These are phyloP conservation scores for Nitzschia sp. DNA, from an alignment of 108 stramenopile genomes.

Conservation along the genomic window DNA sequence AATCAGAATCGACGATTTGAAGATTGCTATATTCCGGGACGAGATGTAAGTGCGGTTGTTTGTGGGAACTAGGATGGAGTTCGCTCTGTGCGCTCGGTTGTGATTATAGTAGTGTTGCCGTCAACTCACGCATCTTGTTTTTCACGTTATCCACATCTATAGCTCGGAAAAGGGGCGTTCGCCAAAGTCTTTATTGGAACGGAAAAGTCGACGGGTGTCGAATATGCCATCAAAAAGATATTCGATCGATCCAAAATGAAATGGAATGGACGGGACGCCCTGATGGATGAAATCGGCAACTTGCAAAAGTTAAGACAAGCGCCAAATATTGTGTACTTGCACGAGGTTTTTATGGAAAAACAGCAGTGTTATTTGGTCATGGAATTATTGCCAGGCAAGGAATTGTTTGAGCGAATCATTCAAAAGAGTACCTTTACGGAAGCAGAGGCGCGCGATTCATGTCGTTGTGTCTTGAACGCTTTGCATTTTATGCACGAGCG, in stretches of 20 bases:
- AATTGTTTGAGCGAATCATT: slow-evolving; percentile 91
- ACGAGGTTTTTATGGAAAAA: slow-evolving; percentile 78
- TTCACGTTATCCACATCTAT: too few species aligned
- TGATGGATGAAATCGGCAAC: slow-evolving; percentile 62
- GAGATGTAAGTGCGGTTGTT: slow-evolving; percentile 8
- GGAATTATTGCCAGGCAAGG: slow-evolving; percentile 88
- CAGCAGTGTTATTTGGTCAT: slow-evolving; percentile 69
- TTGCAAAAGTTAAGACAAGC: slow-evolving; percentile 39
- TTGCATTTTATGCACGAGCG: slow-evolving; percentile 72
- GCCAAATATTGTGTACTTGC: slow-evolving; percentile 68
- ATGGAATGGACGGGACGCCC: slow-evolving; percentile 51
- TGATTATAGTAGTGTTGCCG: not conserved
- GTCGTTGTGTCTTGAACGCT: slow-evolving; percentile 59
- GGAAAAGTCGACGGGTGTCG: slow-evolving; percentile 25
- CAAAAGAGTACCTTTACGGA: slow-evolving; percentile 76
- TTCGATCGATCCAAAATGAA: slow-evolving; percentile 37
- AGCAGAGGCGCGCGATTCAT: slow-evolving; percentile 78
- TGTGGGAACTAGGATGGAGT: too few species aligned
- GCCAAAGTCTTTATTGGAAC: slow-evolving; percentile 64
- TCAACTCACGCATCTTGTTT: not conserved
- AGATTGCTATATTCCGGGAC: slow-evolving; percentile 13
- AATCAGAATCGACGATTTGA: too few species aligned
- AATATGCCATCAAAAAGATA: slow-evolving; percentile 55
- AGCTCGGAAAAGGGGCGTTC: slow-evolving; percentile 88
- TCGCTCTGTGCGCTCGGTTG: too few species aligned